These are phyloP conservation scores for Pythium aquatile DNA, from an alignment of 352 stramenopile species.

Conservation along the genomic window DNA sequence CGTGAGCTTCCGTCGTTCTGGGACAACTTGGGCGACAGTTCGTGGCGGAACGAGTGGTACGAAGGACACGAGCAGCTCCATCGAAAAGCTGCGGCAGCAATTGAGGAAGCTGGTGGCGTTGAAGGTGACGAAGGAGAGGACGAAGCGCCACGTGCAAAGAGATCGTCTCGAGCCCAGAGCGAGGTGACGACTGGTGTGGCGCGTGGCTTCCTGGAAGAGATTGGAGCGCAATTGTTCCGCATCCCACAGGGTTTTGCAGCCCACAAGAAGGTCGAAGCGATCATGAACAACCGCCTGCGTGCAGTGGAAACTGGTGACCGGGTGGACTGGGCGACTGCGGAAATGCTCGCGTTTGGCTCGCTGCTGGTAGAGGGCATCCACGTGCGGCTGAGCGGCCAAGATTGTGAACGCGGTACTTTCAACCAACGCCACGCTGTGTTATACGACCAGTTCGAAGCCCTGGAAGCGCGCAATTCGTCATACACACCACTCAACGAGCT, in stretches of 20 bases:
- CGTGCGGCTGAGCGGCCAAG: slow-evolving; percentile 86
- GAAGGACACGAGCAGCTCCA: slow-evolving; percentile 17
- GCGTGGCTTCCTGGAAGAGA: slow-evolving; percentile 61
- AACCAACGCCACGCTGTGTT: slow-evolving; percentile 88
- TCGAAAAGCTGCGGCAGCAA: background rate
- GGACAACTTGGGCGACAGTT: slow-evolving; percentile 67
- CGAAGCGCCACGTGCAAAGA: background rate
- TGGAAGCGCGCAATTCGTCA: slow-evolving; percentile 78
- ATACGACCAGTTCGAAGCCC: slow-evolving; percentile 83
- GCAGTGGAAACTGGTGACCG: slow-evolving; percentile 77
- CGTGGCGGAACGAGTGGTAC: slow-evolving; percentile 40
- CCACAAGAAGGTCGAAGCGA: slow-evolving; percentile 83
- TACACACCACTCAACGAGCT: slow-evolving; percentile 95
- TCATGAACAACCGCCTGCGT: slow-evolving; percentile 83
- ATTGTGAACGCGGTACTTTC: slow-evolving; percentile 89
- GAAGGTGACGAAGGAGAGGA: background rate
- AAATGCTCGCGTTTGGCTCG: slow-evolving; percentile 84
- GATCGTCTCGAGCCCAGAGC: background rate
- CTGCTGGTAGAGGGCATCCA: slow-evolving; percentile 83
- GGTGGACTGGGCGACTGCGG: slow-evolving; percentile 88
- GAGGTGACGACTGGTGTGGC: slow-evolving; percentile 64
- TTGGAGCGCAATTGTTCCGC: slow-evolving; percentile 75
- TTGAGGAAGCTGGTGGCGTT: background rate
- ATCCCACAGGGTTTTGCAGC: slow-evolving; percentile 81
- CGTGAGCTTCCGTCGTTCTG: slow-evolving; percentile 67